Evolutionary conservation across 2,329 filamentous ascomycete genomes (phyloP).

Genomic region (Plectosphaerella cucumerina): DNA sequence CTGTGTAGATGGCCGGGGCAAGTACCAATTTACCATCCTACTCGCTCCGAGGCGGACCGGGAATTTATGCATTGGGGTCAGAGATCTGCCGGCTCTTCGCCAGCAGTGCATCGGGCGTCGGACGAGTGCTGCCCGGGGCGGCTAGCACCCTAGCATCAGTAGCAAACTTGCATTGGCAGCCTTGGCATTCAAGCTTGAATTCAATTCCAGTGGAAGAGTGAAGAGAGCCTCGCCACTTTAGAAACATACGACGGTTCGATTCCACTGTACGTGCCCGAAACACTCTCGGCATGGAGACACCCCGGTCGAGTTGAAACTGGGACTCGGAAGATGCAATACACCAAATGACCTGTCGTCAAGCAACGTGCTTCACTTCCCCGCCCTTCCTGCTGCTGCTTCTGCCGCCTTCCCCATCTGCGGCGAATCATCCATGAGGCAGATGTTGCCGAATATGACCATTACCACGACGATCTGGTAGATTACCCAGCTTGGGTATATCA

Average conservation of each 20-base stretch:
- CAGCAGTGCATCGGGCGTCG: not conserved
- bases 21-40: no score
- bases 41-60: not conserved
- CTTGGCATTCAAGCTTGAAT: no score
- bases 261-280: no score
- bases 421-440: slow-evolving; percentile 12
- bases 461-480: slow-evolving; percentile 19
- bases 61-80: not conserved
- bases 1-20: no score
- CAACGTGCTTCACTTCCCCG: slow-evolving; percentile 4
- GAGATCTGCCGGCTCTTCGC: not conserved
- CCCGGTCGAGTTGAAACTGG: no score
- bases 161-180: no score
- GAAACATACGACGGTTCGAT: no score
- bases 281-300: no score
- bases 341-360: no score
- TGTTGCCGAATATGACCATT: slow-evolving; percentile 14
- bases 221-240: no score
- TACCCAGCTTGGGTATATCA: slow-evolving; percentile 26
- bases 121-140: not conserved
- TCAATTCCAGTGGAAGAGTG: no score
- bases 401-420: slow-evolving; percentile 6
- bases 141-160: not conserved
- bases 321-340: no score
- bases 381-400: slow-evolving; percentile 3